phyloP scores from a whole-genome alignment of 2,329 filamentous ascomycete species.

The Rutstroemia sp. region DNA sequence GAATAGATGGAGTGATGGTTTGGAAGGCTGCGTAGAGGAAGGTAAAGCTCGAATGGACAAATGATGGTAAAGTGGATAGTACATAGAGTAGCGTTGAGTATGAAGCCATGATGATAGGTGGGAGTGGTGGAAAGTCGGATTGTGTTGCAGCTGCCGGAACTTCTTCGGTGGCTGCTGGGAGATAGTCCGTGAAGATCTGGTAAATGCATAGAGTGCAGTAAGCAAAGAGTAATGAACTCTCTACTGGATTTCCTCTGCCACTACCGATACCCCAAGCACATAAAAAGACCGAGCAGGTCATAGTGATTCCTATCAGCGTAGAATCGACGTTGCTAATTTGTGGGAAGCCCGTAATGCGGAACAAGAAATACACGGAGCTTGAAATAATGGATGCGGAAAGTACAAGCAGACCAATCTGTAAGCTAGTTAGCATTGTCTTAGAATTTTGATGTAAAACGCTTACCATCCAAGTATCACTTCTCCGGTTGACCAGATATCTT shows the following conservation, averaged over 20 bases:
- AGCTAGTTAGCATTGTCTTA: constrained; percentile 11
- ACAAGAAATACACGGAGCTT: constrained; percentile 91
- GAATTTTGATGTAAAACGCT: constrained; percentile 30
- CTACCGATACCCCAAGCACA: constrained; percentile 92
- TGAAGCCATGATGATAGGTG: constrained; percentile 96
- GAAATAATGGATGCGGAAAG: constrained; percentile 87
- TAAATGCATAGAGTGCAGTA: constrained; percentile 98
- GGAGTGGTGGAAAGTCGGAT: constrained; percentile 91
- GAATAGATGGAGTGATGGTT: constrained; percentile 90
- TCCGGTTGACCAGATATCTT: constrained; percentile 85
- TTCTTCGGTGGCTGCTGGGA: constrained; percentile 59
- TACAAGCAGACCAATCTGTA: constrained; percentile 77
- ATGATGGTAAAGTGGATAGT: constrained; percentile 73
- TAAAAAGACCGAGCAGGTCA: constrained; percentile 87
- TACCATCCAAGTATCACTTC: constrained; percentile 96
- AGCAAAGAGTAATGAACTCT: constrained; percentile 90
- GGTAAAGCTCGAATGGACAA: constrained; percentile 74
- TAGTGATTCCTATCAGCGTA: constrained; percentile 82
- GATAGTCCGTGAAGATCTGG: constrained; percentile 98
- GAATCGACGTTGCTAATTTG: constrained; percentile 90
- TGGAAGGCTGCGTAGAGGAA: constrained; percentile 88
- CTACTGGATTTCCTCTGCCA: constrained; percentile 87
- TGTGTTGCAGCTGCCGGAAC: constrained; percentile 50
- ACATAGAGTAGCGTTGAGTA: constrained; percentile 87
- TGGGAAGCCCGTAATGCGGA: constrained; percentile 89